Evolutionary conservation across 176 grass and related monocot genomes (phyloP).

Genomic region (Coix lacrymajobi): DNA sequence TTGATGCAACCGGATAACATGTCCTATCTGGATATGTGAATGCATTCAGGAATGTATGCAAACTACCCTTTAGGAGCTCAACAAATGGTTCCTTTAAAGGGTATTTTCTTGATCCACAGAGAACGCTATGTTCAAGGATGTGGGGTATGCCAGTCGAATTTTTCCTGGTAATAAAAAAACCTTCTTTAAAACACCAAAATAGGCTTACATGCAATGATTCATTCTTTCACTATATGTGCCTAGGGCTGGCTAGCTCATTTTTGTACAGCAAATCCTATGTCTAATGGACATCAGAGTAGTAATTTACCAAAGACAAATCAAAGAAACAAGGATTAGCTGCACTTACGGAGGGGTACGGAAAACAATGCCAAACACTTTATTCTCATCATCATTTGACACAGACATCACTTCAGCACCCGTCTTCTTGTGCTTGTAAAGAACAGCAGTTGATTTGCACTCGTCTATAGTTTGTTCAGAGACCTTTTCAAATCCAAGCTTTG

Average conservation of each 20-base stretch:
- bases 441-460: conserved; percentile 87
- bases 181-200: conserved; percentile 4
- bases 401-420: conserved; percentile 95
- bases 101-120: conserved; percentile 97
- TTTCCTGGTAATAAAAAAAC: conserved; percentile 52
- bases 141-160: conserved; percentile 99
- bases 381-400: conserved; percentile 82
- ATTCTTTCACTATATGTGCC: background rate
- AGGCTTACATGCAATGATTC: background rate
- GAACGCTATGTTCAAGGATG: conserved; percentile 96
- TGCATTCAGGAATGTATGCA: conserved; percentile 97
- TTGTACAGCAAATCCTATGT: background rate
- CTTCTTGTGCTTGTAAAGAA: conserved; percentile 95
- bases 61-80: conserved; percentile 90
- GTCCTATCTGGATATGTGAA: conserved; percentile 98
- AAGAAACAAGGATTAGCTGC: conserved; percentile 9
- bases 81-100: conserved; percentile 99
- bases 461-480: conserved; percentile 86
- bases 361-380: conserved; percentile 97
- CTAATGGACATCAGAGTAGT: background rate
- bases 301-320: background rate
- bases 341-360: conserved; percentile 98
- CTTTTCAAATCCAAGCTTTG: conserved; percentile 80
- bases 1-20: conserved; percentile 98
- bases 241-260: background rate